phyloP scores from a whole-genome alignment of 768 basidiomycete species.

The Pleurotus sapidus region DNA sequence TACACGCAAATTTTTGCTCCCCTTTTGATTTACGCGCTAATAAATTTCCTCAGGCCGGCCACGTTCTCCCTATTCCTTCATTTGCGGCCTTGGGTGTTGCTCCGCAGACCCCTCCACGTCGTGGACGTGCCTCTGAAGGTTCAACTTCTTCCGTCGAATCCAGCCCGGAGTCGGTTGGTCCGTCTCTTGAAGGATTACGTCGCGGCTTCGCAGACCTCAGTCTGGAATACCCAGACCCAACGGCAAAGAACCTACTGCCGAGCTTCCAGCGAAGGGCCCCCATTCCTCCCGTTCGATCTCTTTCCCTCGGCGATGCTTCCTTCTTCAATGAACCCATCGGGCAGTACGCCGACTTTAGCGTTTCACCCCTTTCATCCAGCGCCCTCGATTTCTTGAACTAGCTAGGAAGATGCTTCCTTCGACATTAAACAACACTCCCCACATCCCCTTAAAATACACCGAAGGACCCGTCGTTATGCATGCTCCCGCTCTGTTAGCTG shows the following conservation, averaged over 20 bases:
- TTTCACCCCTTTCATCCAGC: slow-evolving; percentile 36
- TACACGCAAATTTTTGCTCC: slow-evolving; percentile 4
- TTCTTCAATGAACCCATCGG: slow-evolving; percentile 20
- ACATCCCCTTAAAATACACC: neutral
- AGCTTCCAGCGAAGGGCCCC: slow-evolving; percentile 25
- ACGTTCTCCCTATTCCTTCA: slow-evolving; percentile 34
- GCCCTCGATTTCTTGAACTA: slow-evolving; percentile 42
- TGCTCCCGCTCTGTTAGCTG: neutral
- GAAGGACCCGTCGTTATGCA: neutral
- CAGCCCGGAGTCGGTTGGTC: slow-evolving; percentile 37
- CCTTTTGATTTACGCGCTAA: slow-evolving; percentile 9
- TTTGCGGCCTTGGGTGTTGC: slow-evolving; percentile 57
- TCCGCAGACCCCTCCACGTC: slow-evolving; percentile 46
- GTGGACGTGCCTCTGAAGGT: slow-evolving; percentile 34
- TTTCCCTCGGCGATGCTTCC: slow-evolving; percentile 39
- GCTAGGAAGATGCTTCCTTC: slow-evolving; percentile 26
- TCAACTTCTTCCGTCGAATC: slow-evolving; percentile 56
- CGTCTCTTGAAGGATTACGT: slow-evolving; percentile 36
- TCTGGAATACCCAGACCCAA: slow-evolving; percentile 32
- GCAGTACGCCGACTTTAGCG: slow-evolving; percentile 30
- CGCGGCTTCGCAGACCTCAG: slow-evolving; percentile 34
- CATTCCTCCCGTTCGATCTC: slow-evolving; percentile 35
- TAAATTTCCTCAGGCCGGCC: slow-evolving; percentile 19
- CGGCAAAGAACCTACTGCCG: slow-evolving; percentile 20
- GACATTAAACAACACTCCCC: neutral